These are phyloP conservation scores for Phyllosticta citribraziliensis DNA, from an alignment of 2,329 filamentous ascomycete genomes.

Conservation along the genomic window DNA sequence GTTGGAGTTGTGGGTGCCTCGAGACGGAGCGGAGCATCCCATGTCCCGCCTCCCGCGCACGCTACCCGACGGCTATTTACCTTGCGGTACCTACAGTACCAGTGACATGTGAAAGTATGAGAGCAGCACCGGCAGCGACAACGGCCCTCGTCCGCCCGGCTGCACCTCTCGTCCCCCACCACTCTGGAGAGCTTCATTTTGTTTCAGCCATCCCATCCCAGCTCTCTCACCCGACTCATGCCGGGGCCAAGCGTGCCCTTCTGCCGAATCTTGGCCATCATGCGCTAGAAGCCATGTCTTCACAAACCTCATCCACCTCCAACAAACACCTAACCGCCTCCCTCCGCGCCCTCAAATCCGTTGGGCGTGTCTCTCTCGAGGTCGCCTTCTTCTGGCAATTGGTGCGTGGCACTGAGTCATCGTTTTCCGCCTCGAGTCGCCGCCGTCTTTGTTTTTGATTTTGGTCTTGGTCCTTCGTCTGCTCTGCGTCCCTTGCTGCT, in stretches of 20 bases:
- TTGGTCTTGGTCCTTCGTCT: neutral
- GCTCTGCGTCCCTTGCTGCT: neutral
- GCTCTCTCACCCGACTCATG: neutral
- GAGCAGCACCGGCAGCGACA: neutral
- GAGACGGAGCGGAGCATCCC: neutral
- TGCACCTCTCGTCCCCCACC: neutral
- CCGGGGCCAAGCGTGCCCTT: slow-evolving; percentile 5
- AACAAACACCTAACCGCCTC: neutral
- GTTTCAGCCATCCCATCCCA: neutral
- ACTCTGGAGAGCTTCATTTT: neutral
- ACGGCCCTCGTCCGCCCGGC: neutral
- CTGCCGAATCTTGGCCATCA: neutral
- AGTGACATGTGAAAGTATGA: slow-evolving; percentile 7
- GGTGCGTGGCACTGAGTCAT: slow-evolving; percentile 18
- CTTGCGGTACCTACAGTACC: too few relatives aligned
- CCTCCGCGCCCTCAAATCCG: slow-evolving; percentile 18
- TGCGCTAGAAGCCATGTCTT: slow-evolving; percentile 6
- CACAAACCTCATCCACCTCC: neutral
- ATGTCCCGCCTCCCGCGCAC: neutral
- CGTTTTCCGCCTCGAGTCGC: neutral
- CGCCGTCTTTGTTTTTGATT: neutral
- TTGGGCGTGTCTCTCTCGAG: slow-evolving; percentile 26
- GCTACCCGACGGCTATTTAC: neutral
- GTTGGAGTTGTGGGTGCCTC: neutral
- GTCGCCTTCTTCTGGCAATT: slow-evolving; percentile 32